phyloP scores from a whole-genome alignment of 345 rosid genomes.

The Rhodomyrtus tomentosa region DNA sequence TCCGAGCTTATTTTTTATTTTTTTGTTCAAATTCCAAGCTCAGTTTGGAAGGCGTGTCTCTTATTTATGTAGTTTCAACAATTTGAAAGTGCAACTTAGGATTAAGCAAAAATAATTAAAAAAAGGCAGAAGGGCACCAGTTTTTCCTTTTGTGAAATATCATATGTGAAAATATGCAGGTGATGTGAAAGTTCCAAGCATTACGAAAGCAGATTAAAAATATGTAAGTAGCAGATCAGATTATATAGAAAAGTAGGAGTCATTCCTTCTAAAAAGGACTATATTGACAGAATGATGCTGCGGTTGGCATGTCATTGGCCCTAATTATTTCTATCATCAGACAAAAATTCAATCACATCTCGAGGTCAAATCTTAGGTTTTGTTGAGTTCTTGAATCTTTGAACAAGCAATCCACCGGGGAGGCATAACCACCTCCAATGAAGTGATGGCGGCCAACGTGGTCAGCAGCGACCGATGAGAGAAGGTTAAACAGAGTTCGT shows the following conservation, averaged over 20 bases:
- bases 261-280: background rate
- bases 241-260: background rate
- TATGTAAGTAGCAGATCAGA: background rate
- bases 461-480: background rate
- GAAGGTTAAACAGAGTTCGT: background rate
- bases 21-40: background rate
- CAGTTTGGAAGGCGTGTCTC: background rate
- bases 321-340: background rate
- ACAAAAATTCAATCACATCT: background rate
- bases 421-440: background rate
- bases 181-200: background rate
- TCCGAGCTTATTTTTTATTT: no score
- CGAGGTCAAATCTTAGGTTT: background rate
- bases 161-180: background rate
- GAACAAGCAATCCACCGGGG: background rate
- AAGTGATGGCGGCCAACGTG: background rate
- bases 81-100: background rate
- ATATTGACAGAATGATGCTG: background rate
- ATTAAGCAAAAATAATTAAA: background rate
- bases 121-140: background rate
- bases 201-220: background rate
- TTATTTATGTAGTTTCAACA: background rate
- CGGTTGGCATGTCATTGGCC: background rate
- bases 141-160: background rate
- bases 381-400: background rate